Conservation (phyloP, 208 protist species). For the Leishmania major region DNA sequence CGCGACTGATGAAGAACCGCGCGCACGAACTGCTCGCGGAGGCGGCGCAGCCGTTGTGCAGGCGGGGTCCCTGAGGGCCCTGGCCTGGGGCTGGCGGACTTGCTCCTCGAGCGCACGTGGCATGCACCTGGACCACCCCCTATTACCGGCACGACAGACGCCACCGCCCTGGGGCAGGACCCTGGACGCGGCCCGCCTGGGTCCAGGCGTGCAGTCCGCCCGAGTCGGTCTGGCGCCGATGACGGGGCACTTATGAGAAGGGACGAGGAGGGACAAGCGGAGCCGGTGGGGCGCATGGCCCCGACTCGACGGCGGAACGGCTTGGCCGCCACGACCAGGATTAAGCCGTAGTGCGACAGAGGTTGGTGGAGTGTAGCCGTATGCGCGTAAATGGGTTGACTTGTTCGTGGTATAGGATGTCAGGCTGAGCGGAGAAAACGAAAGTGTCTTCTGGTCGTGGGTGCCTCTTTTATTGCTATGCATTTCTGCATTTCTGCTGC, state of each 20-base stretch:
- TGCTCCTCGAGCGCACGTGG: neutral
- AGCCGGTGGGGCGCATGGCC: neutral
- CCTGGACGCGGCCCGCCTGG: neutral
- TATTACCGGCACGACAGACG: neutral
- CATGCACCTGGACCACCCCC: neutral
- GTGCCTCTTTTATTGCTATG: too few species aligned
- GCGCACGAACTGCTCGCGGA: neutral
- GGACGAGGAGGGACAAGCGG: neutral
- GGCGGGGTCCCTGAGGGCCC: neutral
- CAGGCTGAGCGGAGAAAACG: too few species aligned
- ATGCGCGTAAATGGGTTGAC: too few species aligned
- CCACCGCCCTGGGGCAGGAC: neutral
- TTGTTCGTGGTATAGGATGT: too few species aligned
- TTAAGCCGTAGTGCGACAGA: too few species aligned
- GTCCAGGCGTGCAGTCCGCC: neutral
- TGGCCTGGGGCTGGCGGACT: neutral
- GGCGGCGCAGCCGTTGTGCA: neutral
- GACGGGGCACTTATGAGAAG: neutral
- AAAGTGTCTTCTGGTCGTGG: too few species aligned
- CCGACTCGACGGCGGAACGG: too few species aligned
- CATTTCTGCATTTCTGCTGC: too few species aligned
- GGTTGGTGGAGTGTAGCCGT: too few species aligned
- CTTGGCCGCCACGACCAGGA: too few species aligned
- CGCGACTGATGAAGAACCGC: neutral
- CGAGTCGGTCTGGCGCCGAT: neutral